Evolutionary conservation across 1,284 basidiomycete species (phyloP).

Genomic region (Amylostereum areolatum): DNA sequence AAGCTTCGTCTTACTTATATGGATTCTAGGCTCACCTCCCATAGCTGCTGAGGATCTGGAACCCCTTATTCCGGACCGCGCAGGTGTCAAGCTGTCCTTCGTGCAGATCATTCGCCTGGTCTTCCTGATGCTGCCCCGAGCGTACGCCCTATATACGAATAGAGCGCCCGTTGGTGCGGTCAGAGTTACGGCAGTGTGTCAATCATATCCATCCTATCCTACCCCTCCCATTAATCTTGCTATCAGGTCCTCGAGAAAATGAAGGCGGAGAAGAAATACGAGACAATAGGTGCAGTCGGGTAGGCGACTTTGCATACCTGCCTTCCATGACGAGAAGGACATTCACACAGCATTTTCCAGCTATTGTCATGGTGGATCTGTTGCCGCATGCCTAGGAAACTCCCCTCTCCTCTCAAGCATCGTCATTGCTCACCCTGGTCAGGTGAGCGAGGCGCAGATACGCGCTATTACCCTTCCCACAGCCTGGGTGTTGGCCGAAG

Average conservation of each 20-base stretch:
- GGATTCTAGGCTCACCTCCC: conserved; percentile 33
- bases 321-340: background rate
- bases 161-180: conserved; percentile 36
- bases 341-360: conserved; percentile 18
- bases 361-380: conserved; percentile 58
- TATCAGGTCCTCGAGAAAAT: conserved; percentile 43
- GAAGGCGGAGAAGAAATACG: conserved; percentile 46
- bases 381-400: conserved; percentile 34
- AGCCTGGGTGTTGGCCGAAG: conserved; percentile 53
- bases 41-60: conserved; percentile 29
- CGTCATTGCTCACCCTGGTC: conserved; percentile 54
- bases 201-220: background rate
- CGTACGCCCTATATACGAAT: conserved; percentile 29
- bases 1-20: background rate
- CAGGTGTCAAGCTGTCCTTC: conserved; percentile 32
- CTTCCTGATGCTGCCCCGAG: conserved; percentile 21
- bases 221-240: background rate
- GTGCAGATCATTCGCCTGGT: conserved; percentile 27
- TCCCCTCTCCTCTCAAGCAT: conserved; percentile 38
- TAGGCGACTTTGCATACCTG: conserved; percentile 18
- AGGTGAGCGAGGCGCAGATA: conserved; percentile 30
- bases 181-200: conserved; percentile 25
- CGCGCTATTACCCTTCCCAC: conserved; percentile 45
- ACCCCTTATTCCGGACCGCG: conserved; percentile 30
- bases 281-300: conserved; percentile 57